These are phyloP conservation scores for Polyplosphaeria fusca DNA, from an alignment of 495 filamentous ascomycete genomes.

Conservation along the genomic window DNA sequence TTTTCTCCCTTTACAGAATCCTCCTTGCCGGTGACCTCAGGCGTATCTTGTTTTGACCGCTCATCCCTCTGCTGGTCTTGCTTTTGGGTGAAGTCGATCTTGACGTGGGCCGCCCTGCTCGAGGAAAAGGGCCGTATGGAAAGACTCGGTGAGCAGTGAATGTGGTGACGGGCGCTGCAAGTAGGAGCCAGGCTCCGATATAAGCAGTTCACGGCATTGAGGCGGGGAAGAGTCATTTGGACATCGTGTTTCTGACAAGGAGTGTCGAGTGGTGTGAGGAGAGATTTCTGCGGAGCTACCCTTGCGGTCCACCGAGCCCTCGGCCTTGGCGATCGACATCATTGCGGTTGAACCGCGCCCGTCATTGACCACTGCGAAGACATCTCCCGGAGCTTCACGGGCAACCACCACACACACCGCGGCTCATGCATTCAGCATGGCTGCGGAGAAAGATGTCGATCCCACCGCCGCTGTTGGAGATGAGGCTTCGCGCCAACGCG, in stretches of 20 bases:
- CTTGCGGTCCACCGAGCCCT: slow-evolving; percentile 5
- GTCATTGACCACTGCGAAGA: neutral
- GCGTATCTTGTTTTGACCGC: neutral
- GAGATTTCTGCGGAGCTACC: neutral
- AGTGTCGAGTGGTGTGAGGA: neutral
- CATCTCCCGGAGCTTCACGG: slow-evolving; percentile 17
- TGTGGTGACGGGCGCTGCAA: neutral
- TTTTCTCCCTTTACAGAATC: slow-evolving; percentile 11
- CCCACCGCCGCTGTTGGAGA: slow-evolving; percentile 11
- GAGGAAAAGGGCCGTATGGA: slow-evolving; percentile 9
- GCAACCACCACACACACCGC: slow-evolving; percentile 26
- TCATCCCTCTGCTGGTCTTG: slow-evolving; percentile 5
- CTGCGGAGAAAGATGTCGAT: slow-evolving; percentile 33
- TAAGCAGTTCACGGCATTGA: slow-evolving; percentile 26
- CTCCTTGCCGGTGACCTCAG: slow-evolving; percentile 1
- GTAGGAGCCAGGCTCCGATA: slow-evolving; percentile 14
- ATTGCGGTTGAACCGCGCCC: slow-evolving; percentile 15
- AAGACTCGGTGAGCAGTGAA: neutral
- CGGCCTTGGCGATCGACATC: slow-evolving; percentile 32
- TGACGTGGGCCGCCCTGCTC: neutral
- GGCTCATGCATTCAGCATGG: slow-evolving; percentile 42
- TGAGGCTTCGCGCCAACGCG: slow-evolving; percentile 10
- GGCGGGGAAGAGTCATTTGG: slow-evolving; percentile 23
- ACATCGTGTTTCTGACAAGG: slow-evolving; percentile 17
- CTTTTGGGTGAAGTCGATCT: slow-evolving; percentile 15